Percentiles rank a stretch among this genome's conserved stretches.
phyloP scores from a whole-genome alignment of 129 eudicot species.

The Erigeron canadensis region DNA sequence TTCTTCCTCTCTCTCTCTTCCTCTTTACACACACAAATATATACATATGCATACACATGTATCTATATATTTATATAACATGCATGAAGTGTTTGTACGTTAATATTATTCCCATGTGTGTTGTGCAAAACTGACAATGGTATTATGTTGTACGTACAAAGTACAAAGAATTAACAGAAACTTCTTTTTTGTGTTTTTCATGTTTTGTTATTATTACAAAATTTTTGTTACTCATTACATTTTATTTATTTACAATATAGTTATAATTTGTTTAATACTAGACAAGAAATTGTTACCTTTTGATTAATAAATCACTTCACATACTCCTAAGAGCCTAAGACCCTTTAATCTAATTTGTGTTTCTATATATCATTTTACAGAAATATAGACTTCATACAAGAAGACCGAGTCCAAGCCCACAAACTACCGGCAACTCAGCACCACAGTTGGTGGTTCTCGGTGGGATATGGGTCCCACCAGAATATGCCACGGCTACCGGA shows the following conservation, averaged over 20 bases:
- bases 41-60: no score
- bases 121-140: conserved; percentile 31
- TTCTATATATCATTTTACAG: conserved; percentile 40
- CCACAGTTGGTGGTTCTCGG: conserved; percentile 91
- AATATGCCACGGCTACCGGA: conserved; percentile 72
- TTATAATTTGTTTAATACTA: no score
- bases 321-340: not conserved
- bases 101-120: conserved; percentile 15
- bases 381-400: conserved; percentile 96
- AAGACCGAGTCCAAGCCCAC: conserved; percentile 91
- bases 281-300: no score
- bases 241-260: no score
- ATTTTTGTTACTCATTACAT: no score
- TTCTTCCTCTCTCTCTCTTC: conserved; percentile 33
- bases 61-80: not conserved
- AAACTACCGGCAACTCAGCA: conserved; percentile 46
- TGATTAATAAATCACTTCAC: conserved; percentile 21
- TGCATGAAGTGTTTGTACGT: conserved; percentile 24
- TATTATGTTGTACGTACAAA: conserved; percentile 19
- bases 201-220: not conserved
- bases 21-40: not conserved
- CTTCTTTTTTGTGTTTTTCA: conserved; percentile 15
- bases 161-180: conserved; percentile 19
- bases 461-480: conserved; percentile 98
- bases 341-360: not conserved